Percentiles rank a stretch among this genome's conserved stretches.
Evolutionary conservation across 1,284 basidiomycete genomes (phyloP).

Genomic region (Cryptococcus sp.): DNA sequence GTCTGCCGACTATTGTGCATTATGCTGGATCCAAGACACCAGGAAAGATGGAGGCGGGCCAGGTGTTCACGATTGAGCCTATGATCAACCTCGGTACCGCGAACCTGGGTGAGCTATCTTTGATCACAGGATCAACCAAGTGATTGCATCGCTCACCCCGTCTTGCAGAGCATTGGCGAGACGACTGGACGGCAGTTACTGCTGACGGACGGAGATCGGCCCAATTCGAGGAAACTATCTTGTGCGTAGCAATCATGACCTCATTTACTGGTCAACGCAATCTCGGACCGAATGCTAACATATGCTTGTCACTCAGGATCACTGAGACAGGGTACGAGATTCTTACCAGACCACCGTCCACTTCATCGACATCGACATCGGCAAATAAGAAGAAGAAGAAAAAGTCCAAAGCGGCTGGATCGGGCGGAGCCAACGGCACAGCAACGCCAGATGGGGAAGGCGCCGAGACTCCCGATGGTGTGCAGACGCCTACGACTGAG

Average conservation of each 20-base stretch:
- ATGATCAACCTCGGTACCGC: constrained; percentile 86
- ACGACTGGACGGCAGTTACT: constrained; percentile 91
- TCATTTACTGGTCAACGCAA: not conserved
- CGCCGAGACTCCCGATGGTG: constrained; percentile 17
- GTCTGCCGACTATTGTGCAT: constrained; percentile 54
- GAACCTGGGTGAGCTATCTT: constrained; percentile 31
- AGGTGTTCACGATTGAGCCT: constrained; percentile 58
- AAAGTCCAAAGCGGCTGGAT: constrained; percentile 23
- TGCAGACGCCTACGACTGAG: constrained; percentile 28
- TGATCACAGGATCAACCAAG: not conserved
- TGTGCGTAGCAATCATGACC: constrained; percentile 62
- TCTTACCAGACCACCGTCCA: constrained; percentile 63
- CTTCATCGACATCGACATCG: constrained; percentile 23
- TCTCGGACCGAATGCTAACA: constrained; percentile 12
- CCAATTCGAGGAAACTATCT: constrained; percentile 90
- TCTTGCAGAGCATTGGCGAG: constrained; percentile 44
- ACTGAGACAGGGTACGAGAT: constrained; percentile 90
- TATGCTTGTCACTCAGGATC: constrained; percentile 61
- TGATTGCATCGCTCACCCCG: constrained; percentile 23
- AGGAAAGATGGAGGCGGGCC: constrained; percentile 55
- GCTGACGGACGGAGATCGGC: constrained; percentile 82
- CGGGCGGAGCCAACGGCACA: constrained; percentile 14
- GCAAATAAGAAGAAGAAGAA: constrained; percentile 47
- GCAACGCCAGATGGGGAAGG: constrained; percentile 21
- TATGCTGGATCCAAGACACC: constrained; percentile 55